These are phyloP conservation scores for Phalaenopsis aphrodite DNA, from an alignment of 106 monocot species.

Conservation along the genomic window DNA sequence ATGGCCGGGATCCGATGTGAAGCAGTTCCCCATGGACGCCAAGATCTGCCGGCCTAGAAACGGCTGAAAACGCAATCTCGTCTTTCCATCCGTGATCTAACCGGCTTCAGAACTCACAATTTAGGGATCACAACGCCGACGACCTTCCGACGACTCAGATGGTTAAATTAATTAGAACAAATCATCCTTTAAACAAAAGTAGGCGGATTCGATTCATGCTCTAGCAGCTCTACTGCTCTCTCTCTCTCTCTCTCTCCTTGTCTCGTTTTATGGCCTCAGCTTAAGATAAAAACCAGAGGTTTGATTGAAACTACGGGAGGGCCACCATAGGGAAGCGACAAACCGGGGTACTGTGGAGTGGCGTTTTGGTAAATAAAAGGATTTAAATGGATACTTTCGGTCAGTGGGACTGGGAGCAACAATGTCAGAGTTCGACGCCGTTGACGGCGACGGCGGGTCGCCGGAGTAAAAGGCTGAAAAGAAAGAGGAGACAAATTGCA, in stretches of 20 bases:
- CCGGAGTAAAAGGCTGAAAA: too few relatives aligned
- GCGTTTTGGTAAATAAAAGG: background rate
- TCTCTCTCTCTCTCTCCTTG: background rate
- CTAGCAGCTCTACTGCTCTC: background rate
- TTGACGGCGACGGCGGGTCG: background rate
- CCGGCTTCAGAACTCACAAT: background rate
- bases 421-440: background rate
- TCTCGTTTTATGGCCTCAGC: background rate
- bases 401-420: background rate
- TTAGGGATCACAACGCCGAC: background rate
- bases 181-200: background rate
- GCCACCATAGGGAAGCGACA: background rate
- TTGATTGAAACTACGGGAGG: background rate
- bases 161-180: background rate
- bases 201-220: background rate
- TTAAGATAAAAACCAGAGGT: background rate
- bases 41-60: slow-evolving; percentile 4
- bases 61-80: background rate
- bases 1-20: background rate
- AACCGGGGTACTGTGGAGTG: background rate
- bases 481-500: too few relatives aligned
- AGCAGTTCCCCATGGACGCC: slow-evolving; percentile 7
- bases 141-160: background rate
- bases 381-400: background rate
- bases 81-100: background rate